Evolutionary conservation across 495 filamentous ascomycete species (phyloP), one percentile per base, ranked within the genome.

Genomic region (Darksidea phi): DNA sequence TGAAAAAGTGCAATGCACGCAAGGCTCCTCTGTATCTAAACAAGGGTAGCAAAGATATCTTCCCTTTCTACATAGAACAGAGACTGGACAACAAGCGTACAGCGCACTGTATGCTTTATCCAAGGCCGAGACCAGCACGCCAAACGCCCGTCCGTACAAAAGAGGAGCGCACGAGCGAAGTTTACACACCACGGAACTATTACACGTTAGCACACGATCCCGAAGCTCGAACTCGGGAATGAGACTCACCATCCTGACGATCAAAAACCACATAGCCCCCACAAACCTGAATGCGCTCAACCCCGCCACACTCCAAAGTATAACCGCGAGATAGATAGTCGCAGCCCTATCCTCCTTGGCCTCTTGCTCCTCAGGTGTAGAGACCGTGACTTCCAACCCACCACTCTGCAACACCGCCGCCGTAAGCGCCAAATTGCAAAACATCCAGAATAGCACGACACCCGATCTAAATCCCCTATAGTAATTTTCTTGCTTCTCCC

Each of bases 391-490:
- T 57, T 94, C 84, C 56, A 97, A 70, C 6, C 95, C 95, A 21
- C 86, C 95, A 1, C 88, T 83, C 63, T 86, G 88, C 57, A 97
- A 75, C 42, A 99, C 91, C n/a, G 92, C 82, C 0, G 94, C 94
- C 3, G 80, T 82, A 5, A 99, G 86, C 10, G 85, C 91, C 70
- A 97, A 88, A 74, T 99, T 99, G 66, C 85, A 92, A 70, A 96
- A 91, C 76, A 99, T 94, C 95, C 95, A 99, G 56, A 86, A 82
- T 51, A 99, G 78, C 54, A 99, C 95, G 67, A 96, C 91, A 13
- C 89, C 82, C 54, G 88, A 91, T 48, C 95, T 83, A 71, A 99
- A 95, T 42, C 92, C 94, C 69, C 92, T 91, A 79, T 99, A 99
- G 72, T 97, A 99, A 73, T 97, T 94, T 76, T 96, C 91, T 76